Conservation (phyloP, 257 asterid species). For the Solanum pinnatisectum region DNA sequence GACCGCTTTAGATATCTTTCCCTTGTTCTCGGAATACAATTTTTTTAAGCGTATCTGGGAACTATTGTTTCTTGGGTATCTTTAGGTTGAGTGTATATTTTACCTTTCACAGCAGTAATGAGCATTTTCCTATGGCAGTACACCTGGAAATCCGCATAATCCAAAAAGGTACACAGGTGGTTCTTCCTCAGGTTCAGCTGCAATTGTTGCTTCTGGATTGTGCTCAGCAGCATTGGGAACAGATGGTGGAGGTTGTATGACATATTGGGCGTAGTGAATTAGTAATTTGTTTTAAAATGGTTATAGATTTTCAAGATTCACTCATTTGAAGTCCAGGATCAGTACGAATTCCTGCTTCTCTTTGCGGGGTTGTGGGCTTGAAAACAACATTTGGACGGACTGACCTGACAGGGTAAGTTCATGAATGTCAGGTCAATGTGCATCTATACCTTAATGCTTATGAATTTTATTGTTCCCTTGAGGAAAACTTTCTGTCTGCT, state of each 20-base stretch:
- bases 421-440: background rate
- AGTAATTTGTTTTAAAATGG: background rate
- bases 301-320: background rate
- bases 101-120: background rate
- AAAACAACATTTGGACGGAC: constrained; percentile 89
- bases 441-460: background rate
- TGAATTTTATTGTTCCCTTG: background rate
- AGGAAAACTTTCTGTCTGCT: background rate
- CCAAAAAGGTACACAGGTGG: constrained; percentile 97
- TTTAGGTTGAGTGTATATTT: background rate
- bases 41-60: background rate
- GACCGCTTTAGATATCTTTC: background rate
- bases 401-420: constrained; percentile 65
- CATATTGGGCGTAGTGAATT: constrained; percentile 9
- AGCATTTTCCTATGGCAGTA: constrained; percentile 33
- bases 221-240: constrained; percentile 98
- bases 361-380: constrained; percentile 94
- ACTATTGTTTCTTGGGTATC: background rate
- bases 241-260: constrained; percentile 95
- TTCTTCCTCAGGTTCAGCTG: constrained; percentile 97
- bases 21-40: background rate
- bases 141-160: constrained; percentile 94
- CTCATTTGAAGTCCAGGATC: constrained; percentile 53
- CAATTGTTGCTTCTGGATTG: constrained; percentile 92
- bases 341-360: constrained; percentile 88